These are phyloP conservation scores for Cryptococcus depauperatus DNA, from an alignment of 1,284 basidiomycete species.

Conservation along the genomic window DNA sequence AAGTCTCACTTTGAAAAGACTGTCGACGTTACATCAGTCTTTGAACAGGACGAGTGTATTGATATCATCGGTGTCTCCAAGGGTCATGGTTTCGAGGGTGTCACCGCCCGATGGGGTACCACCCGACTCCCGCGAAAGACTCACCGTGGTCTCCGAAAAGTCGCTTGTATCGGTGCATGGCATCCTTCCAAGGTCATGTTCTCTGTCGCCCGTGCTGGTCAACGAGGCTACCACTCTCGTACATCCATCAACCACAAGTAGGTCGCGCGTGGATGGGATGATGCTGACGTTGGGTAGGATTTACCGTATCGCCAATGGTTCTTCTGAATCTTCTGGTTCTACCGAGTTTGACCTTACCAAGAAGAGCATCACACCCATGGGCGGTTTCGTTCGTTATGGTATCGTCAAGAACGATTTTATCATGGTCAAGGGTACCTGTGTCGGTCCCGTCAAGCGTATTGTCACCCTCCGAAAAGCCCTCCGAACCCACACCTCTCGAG, in stretches of 20 bases:
- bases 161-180: slow-evolving; percentile 86
- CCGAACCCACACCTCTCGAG: slow-evolving; percentile 48
- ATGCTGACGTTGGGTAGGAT: slow-evolving; percentile 47
- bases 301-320: slow-evolving; percentile 84
- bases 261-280: background rate
- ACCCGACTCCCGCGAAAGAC: slow-evolving; percentile 46
- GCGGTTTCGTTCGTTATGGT: slow-evolving; percentile 97
- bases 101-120: slow-evolving; percentile 98
- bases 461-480: slow-evolving; percentile 38
- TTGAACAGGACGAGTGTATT: slow-evolving; percentile 95
- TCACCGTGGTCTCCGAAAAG: slow-evolving; percentile 99
- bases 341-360: slow-evolving; percentile 89
- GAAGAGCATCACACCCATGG: slow-evolving; percentile 95
- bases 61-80: slow-evolving; percentile 98
- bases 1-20: slow-evolving; percentile 96
- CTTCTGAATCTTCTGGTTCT: slow-evolving; percentile 75
- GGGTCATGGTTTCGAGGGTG: slow-evolving; percentile 99
- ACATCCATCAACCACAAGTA: slow-evolving; percentile 93
- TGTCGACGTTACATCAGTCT: slow-evolving; percentile 73
- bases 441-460: slow-evolving; percentile 96
- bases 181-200: slow-evolving; percentile 69
- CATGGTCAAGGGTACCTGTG: slow-evolving; percentile 87
- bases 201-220: slow-evolving; percentile 99
- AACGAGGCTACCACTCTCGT: slow-evolving; percentile 99
- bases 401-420: slow-evolving; percentile 98